phyloP scores from a whole-genome alignment of 1,139 yeast genomes.

The Yamadazyma aaseri region DNA sequence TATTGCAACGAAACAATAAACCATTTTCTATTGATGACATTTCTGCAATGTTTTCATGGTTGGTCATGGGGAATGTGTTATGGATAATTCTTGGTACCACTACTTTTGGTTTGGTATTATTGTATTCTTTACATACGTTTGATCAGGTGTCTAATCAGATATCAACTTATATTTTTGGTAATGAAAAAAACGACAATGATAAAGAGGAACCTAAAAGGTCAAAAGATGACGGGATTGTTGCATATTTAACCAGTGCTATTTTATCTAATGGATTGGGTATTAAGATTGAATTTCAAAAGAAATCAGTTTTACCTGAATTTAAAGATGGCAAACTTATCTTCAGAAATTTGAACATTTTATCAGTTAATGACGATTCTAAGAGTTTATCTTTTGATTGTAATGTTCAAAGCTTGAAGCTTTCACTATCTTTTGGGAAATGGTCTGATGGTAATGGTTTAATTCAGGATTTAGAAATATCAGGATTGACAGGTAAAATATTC shows the following conservation, averaged over 20 bases:
- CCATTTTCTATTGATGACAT: slow-evolving; percentile 52
- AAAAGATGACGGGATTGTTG: slow-evolving; percentile 29
- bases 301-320: slow-evolving; percentile 44
- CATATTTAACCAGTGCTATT: slow-evolving; percentile 35
- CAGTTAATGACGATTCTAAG: slow-evolving; percentile 17
- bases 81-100: slow-evolving; percentile 69
- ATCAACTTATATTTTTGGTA: slow-evolving; percentile 10
- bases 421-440: slow-evolving; percentile 69
- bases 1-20: slow-evolving; percentile 48
- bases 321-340: slow-evolving; percentile 63
- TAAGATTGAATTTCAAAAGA: slow-evolving; percentile 34
- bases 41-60: slow-evolving; percentile 58
- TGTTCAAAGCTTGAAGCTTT: slow-evolving; percentile 54
- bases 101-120: slow-evolving; percentile 54
- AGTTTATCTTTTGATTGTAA: slow-evolving; percentile 34
- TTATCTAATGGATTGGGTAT: slow-evolving; percentile 42
- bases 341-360: slow-evolving; percentile 45
- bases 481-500: slow-evolving; percentile 54
- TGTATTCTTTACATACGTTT: slow-evolving; percentile 47
- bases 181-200: slow-evolving; percentile 15
- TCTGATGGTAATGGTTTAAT: slow-evolving; percentile 65
- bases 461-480: slow-evolving; percentile 59
- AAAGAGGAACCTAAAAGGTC: slow-evolving; percentile 4
- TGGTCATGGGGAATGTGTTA: slow-evolving; percentile 51
- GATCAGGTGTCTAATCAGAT: slow-evolving; percentile 31